Base-by-base conservation (phyloP, 345 rosid genomes). In the Brassica juncea region DNA sequence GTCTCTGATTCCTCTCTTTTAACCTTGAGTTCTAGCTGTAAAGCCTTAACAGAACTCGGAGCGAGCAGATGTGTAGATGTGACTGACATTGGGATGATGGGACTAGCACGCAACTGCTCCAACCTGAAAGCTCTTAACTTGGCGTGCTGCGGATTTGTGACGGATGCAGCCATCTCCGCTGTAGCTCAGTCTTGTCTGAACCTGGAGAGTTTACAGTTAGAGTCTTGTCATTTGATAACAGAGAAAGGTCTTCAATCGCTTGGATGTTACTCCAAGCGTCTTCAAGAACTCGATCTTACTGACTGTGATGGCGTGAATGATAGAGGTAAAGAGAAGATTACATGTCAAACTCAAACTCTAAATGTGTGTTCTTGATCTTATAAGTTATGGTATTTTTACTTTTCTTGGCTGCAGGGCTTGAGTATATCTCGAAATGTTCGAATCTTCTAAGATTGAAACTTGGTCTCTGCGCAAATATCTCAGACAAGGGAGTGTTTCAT, bases 241-340 rank as follows among this genome's bases (percentile, higher is more conserved):
- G 95, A 91, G 66, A 92, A 85, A 84, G 86, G 97, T 84, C 89
- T 94, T 71, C 83, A 82, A 70, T 85, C 85, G 74, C 89, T 94
- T 19, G 97, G 97, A 70, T 85, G 83, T 3, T 78, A 31, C 85
- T 91, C 92, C 70, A 72, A 69, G 72, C 83, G 70, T 52, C 93
- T 94, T 35, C 82, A 88, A 83, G 97, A 92, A 79, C 86, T 94
- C 63, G 97, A 94, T 84, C 93, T 94, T 70, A 94, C 99, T 1
- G 99, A 94, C 66, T 92, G 97, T 78, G 61, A 60, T 30, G 86
- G 92, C 4, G 81, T 91, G 68, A 91, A 87, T 61, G 97, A 94
- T 69, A 87, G 72, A 82, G 99, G 97, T 91, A 83, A 32, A 47
- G 6, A 27, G 12, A 37, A 16, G 44, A 42, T 59, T 44, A 23